Conservation (phyloP, 352 stramenopile species). For the Pythium aphanidermatum region DNA sequence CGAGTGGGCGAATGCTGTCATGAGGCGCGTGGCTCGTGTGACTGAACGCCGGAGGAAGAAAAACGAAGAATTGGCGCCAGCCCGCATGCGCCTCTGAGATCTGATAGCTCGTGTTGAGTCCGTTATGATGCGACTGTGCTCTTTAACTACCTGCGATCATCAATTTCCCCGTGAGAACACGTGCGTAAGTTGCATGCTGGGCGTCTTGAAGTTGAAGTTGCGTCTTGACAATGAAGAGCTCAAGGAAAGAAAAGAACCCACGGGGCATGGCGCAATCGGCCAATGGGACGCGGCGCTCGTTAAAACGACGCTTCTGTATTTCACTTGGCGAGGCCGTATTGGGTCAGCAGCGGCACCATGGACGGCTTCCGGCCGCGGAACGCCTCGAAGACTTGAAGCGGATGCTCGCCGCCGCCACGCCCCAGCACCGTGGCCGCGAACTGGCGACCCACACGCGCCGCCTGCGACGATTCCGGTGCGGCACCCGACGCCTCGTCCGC, state of each 20-base stretch:
- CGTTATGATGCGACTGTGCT: no score
- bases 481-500: constrained; percentile 73
- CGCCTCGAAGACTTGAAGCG: constrained; percentile 90
- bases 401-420: constrained; percentile 82
- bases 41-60: no score
- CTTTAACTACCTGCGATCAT: no score
- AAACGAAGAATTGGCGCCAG: no score
- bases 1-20: constrained; percentile 5
- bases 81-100: no score
- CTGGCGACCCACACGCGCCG: constrained; percentile 66
- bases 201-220: constrained; percentile 33
- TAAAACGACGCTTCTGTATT: constrained; percentile 12
- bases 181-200: no score
- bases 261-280: background rate
- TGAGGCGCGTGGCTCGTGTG: no score
- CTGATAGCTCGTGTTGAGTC: no score
- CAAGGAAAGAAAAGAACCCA: constrained; percentile 15
- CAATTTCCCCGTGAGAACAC: no score
- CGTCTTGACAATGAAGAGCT: constrained; percentile 18
- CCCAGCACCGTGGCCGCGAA: constrained; percentile 95
- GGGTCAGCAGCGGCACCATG: constrained; percentile 91
- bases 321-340: constrained; percentile 77
- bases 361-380: constrained; percentile 95
- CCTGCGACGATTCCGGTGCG: constrained; percentile 32
- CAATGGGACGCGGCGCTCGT: constrained; percentile 13